These are phyloP conservation scores for Teunomyces kruisii DNA, from an alignment of 805 yeast species.

Conservation along the genomic window DNA sequence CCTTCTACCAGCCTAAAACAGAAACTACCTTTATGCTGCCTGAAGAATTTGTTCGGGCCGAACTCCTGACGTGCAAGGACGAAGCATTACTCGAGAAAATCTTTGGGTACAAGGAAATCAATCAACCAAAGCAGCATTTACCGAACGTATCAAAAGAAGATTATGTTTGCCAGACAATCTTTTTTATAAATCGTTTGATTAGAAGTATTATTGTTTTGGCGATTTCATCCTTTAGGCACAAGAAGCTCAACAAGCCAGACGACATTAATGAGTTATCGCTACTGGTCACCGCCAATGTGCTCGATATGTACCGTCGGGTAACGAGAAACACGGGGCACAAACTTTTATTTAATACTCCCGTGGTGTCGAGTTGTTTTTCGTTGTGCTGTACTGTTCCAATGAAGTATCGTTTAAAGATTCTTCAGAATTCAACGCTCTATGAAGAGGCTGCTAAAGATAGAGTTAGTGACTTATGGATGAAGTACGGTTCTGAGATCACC, in stretches of 20 bases:
- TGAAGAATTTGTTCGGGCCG: constrained; percentile 22
- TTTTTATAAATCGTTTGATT: constrained; percentile 25
- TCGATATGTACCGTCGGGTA: constrained; percentile 19
- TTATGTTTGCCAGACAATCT: constrained; percentile 19
- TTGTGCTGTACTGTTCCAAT: constrained; percentile 4
- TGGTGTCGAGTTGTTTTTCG: constrained; percentile 24
- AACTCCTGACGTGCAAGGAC: constrained; percentile 24
- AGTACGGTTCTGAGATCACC: background rate
- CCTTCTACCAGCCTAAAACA: constrained; percentile 20
- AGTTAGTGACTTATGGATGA: constrained; percentile 1
- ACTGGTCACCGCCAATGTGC: constrained; percentile 24
- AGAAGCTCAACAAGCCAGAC: constrained; percentile 24
- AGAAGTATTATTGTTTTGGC: constrained; percentile 23
- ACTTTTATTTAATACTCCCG: constrained; percentile 21
- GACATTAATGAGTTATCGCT: constrained; percentile 20
- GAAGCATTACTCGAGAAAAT: constrained; percentile 9
- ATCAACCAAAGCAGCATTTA: background rate
- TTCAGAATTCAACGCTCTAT: background rate
- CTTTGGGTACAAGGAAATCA: constrained; percentile 2
- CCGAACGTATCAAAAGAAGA: constrained; percentile 4
- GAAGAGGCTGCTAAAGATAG: background rate
- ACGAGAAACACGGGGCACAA: constrained; percentile 10
- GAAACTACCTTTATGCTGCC: background rate
- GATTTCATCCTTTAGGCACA: background rate
- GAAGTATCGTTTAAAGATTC: constrained; percentile 1